Evolutionary conservation across 495 filamentous ascomycete species (phyloP).

Genomic region (Penicillium steckii): DNA sequence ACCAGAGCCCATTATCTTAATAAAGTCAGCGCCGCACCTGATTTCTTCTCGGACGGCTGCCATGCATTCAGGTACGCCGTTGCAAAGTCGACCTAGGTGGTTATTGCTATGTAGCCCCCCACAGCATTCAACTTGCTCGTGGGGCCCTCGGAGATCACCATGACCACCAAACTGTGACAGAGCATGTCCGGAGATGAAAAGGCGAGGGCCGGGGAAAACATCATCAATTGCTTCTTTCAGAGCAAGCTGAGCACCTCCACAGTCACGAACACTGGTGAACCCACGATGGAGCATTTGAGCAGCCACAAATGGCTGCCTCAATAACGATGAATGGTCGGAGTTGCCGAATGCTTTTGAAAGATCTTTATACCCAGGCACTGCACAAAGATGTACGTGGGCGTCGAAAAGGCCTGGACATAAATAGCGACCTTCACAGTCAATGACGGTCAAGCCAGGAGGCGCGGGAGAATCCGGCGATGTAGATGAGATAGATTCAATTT

Average conservation of each 20-base stretch:
- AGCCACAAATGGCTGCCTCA: conserved; percentile 47
- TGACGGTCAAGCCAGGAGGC: conserved; percentile 8
- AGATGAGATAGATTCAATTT: conserved; percentile 15
- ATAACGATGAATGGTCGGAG: conserved; percentile 23
- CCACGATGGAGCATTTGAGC: conserved; percentile 50
- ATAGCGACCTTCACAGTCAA: conserved; percentile 47
- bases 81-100: conserved; percentile 40
- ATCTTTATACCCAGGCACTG: conserved; percentile 38
- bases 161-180: conserved; percentile 56
- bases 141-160: conserved; percentile 41
- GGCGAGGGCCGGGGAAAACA: conserved; percentile 45
- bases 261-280: conserved; percentile 54
- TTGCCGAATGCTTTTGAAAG: conserved; percentile 29
- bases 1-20: conserved; percentile 58
- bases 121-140: conserved; percentile 43
- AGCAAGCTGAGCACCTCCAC: conserved; percentile 48
- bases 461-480: conserved; percentile 10
- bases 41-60: conserved; percentile 51
- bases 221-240: conserved; percentile 53
- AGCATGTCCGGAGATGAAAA: conserved; percentile 46
- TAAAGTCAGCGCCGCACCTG: conserved; percentile 51
- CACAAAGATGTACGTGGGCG: conserved; percentile 52
- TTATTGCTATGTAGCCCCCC: conserved; percentile 32
- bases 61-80: conserved; percentile 52
- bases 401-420: conserved; percentile 56